Evolutionary conservation across 768 basidiomycete species (phyloP).

Genomic region (Sarcodon sp.): DNA sequence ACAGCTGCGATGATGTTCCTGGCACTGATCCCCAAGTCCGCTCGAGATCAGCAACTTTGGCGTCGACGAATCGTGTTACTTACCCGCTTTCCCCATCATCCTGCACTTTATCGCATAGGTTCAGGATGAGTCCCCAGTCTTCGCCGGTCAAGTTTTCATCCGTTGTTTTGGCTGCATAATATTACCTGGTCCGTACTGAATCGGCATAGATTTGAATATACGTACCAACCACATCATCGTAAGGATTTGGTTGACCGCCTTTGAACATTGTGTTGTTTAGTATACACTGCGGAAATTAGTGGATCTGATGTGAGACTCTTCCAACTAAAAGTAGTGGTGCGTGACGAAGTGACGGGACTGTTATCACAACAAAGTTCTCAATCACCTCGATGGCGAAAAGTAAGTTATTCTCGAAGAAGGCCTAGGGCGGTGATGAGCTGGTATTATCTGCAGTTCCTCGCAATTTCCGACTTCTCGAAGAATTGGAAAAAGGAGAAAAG

Average conservation of each 20-base stretch:
- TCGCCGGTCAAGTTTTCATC: constrained; percentile 92
- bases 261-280: constrained; percentile 47
- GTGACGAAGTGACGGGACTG: no score
- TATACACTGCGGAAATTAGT: not conserved
- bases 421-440: constrained; percentile 2
- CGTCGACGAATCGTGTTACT: constrained; percentile 10
- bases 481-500: constrained; percentile 99
- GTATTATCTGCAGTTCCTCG: constrained; percentile 57
- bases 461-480: constrained; percentile 93
- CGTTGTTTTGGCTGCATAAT: constrained; percentile 73
- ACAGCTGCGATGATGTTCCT: constrained; percentile 75
- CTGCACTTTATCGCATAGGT: constrained; percentile 91
- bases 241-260: constrained; percentile 55
- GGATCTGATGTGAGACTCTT: no score
- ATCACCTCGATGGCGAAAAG: constrained; percentile 20
- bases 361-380: no score
- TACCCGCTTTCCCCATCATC: constrained; percentile 85
- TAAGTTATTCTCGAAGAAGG: constrained; percentile 1
- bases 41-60: constrained; percentile 1
- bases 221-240: constrained; percentile 89
- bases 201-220: constrained; percentile 8
- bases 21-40: constrained; percentile 42
- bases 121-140: constrained; percentile 92
- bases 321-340: no score
- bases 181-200: constrained; percentile 20